Evolutionary conservation across 2,329 filamentous ascomycete species (phyloP), one percentile per base, ranked within the genome.

Genomic region (Endothia cerciana): DNA sequence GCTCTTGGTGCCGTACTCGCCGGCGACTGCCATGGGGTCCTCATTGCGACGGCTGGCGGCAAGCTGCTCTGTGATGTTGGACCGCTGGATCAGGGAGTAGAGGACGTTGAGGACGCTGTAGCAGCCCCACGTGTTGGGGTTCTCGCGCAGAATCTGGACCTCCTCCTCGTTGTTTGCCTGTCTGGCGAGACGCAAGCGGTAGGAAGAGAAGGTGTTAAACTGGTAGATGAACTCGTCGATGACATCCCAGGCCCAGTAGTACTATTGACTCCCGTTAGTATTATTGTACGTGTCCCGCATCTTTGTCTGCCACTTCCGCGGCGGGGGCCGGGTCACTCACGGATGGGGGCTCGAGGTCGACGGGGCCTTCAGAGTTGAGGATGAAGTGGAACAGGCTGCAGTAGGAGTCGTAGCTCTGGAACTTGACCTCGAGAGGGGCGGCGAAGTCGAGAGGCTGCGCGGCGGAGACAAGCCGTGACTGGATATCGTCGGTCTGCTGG

Each of bases 221-320:
- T 99, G 95, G 85, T 99, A 99, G 82, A 99, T 98, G 84, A 99
- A 99, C 81, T 99, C 95, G 80, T 99, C 95, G 81, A 99, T 97
- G 72, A 98, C 94, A 79, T 99, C 95, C 95, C 95, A 99, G 51
- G 95, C 95, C 95, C 95, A 99, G 84, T 94, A 97, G 83, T 97
- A 96, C 93, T 98, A 78, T 41, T 38, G 11, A 8, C 13, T 17
- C 25, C 28, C 15, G 66, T 68, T 62, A 68, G 66, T 59, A 65
- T 66, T 62, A 36, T 63, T 4, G 22, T 17, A 41, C 30, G 59
- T 30, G 40, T 7, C 11, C 7, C 19, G 17, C 22, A 60, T 47
- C 57, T 66, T 38, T 60, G n/a, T 55, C 22, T n/a, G 28, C 15
- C 41, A 22, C 53, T 53, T 28, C 19, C 43, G 57, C 25, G 45